These are phyloP conservation scores for Septoria petroselini DNA, from an alignment of 2,329 filamentous ascomycete genomes.

Conservation along the genomic window DNA sequence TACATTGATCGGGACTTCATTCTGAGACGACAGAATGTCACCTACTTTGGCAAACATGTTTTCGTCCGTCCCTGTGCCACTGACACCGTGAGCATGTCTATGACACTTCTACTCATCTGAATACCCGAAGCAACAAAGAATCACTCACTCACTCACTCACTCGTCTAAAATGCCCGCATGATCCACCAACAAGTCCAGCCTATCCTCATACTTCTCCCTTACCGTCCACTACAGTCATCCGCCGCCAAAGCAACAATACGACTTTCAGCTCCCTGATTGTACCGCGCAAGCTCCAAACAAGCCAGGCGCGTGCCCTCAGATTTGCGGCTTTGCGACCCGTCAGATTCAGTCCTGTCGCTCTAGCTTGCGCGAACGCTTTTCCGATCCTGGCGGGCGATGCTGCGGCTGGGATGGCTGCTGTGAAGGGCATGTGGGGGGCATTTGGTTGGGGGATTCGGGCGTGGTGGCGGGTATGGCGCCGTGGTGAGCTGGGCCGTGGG, in stretches of 20 bases:
- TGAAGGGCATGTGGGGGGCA: constrained; percentile 23
- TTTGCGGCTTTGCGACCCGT: constrained; percentile 28
- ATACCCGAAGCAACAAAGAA: no score
- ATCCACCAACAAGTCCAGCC: constrained; percentile 20
- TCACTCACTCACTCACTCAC: no score
- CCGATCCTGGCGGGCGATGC: constrained; percentile 36
- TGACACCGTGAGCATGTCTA: no score
- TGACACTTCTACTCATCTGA: no score
- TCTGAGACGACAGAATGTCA: constrained; percentile 13
- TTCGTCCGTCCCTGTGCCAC: not conserved
- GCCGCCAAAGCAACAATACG: constrained; percentile 4
- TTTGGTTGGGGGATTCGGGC: constrained; percentile 1
- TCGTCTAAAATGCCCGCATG: constrained; percentile 17
- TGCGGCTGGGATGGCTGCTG: constrained; percentile 35
- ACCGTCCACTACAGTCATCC: no score
- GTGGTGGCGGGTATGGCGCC: constrained; percentile 8
- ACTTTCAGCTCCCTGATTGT: no score
- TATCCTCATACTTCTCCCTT: constrained; percentile 1
- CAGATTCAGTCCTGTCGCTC: constrained; percentile 34
- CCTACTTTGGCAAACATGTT: constrained; percentile 10
- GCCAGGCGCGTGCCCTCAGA: constrained; percentile 28
- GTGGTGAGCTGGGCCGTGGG: constrained; percentile 2
- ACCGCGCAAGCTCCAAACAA: constrained; percentile 11
- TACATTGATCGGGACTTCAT: constrained; percentile 15
- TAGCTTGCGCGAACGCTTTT: constrained; percentile 34